Conservation (phyloP, 768 basidiomycete species). For the Hydnum rufescens region DNA sequence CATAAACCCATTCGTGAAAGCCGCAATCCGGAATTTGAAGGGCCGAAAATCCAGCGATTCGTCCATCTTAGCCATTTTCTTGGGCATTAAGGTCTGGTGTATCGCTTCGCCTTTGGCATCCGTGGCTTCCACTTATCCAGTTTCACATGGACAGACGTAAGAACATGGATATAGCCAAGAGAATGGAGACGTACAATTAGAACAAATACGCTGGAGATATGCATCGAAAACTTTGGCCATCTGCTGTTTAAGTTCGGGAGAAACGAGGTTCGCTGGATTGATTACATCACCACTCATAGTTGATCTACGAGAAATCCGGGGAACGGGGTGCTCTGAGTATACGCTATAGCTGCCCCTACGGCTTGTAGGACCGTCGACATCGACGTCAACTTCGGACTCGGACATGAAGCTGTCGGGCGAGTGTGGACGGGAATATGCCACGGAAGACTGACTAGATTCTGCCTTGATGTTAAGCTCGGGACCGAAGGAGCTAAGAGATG, state of each 20-base stretch:
- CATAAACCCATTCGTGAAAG: constrained; percentile 88
- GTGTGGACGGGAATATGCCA: background rate
- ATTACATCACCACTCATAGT: background rate
- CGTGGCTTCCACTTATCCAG: constrained; percentile 68
- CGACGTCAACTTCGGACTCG: constrained; percentile 6
- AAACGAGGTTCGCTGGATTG: constrained; percentile 33
- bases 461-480: background rate
- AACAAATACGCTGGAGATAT: constrained; percentile 74
- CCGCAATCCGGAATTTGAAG: constrained; percentile 97
- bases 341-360: constrained; percentile 14
- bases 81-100: constrained; percentile 91
- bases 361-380: background rate
- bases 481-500: background rate
- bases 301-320: background rate
- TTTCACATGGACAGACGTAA: too few relatives aligned
- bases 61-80: constrained; percentile 80
- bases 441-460: constrained; percentile 1
- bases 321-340: constrained; percentile 4
- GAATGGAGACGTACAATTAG: constrained; percentile 25
- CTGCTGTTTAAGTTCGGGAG: constrained; percentile 58
- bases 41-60: constrained; percentile 94
- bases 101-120: constrained; percentile 93
- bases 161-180: background rate
- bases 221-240: constrained; percentile 84
- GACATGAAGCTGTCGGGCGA: constrained; percentile 1